These are phyloP conservation scores for Penicillium sp. DNA, from an alignment of 2,329 filamentous ascomycete species.

Conservation along the genomic window DNA sequence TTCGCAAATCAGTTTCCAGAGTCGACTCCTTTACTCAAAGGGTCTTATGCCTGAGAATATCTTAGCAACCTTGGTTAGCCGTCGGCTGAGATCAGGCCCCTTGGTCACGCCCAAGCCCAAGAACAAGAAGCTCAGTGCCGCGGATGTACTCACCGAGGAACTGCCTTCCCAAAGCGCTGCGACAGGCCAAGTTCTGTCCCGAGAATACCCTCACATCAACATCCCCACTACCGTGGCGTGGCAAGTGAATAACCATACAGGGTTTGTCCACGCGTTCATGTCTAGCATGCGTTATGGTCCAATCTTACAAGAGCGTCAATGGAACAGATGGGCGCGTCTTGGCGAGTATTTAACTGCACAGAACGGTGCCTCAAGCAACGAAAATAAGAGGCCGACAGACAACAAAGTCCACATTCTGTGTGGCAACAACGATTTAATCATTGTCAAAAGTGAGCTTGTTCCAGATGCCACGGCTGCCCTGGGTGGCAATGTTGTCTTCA, in stretches of 20 bases:
- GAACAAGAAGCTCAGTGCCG: constrained; percentile 36
- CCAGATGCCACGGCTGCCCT: constrained; percentile 60
- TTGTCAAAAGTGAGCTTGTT: constrained; percentile 62
- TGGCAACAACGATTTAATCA: constrained; percentile 64
- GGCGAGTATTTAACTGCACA: constrained; percentile 49
- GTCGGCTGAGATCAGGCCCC: constrained; percentile 49
- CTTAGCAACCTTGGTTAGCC: constrained; percentile 51
- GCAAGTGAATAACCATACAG: constrained; percentile 65
- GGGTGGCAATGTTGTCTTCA: constrained; percentile 58
- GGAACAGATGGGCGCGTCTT: constrained; percentile 61
- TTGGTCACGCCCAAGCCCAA: constrained; percentile 34
- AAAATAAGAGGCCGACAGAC: constrained; percentile 35
- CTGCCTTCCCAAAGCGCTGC: constrained; percentile 33
- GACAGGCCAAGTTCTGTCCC: constrained; percentile 51
- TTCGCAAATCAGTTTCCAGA: constrained; percentile 59
- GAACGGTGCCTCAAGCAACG: constrained; percentile 29
- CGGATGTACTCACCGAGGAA: constrained; percentile 44
- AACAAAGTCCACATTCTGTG: constrained; percentile 63
- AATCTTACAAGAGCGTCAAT: constrained; percentile 58
- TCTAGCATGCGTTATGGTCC: constrained; percentile 69
- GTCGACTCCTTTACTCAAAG: constrained; percentile 61
- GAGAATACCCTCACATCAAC: constrained; percentile 52
- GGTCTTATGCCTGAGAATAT: constrained; percentile 60
- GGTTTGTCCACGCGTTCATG: constrained; percentile 69
- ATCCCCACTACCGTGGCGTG: constrained; percentile 64